Conservation (phyloP, 1,284 basidiomycete species). For the Lentinus polychrous region DNA sequence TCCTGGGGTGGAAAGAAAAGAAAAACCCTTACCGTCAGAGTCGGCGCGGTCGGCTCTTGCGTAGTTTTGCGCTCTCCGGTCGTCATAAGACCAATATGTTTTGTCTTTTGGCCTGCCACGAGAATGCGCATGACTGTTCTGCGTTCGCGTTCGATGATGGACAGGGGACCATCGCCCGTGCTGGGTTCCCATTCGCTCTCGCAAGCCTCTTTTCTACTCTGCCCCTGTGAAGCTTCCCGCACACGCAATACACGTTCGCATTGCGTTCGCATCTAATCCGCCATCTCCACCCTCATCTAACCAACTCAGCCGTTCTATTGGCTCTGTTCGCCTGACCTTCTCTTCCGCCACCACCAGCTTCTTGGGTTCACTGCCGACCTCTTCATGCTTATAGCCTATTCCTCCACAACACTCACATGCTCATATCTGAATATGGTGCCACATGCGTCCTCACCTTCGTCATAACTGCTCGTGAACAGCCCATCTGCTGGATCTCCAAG, state of each 20-base stretch:
- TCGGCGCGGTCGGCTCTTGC: slow-evolving; percentile 8
- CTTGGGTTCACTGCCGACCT: background rate
- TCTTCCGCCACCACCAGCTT: background rate
- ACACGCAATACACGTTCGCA: slow-evolving; percentile 2
- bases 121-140: background rate
- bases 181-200: background rate
- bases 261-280: too few species aligned
- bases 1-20: background rate
- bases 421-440: too few species aligned
- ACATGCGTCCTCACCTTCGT: too few species aligned
- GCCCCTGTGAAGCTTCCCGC: background rate
- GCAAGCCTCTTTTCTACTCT: background rate
- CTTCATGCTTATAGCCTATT: too few species aligned
- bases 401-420: too few species aligned
- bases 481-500: background rate
- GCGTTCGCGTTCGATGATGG: background rate
- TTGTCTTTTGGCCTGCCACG: background rate
- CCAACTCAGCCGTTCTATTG: background rate
- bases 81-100: slow-evolving; percentile 11
- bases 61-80: slow-evolving; percentile 9
- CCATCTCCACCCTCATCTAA: background rate
- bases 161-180: background rate
- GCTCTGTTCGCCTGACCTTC: background rate
- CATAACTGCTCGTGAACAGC: too few species aligned
- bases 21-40: slow-evolving; percentile 1